A percentile compares a stretch with the other conserved stretches of the same genome.
These are phyloP conservation scores for Fraxinus latifolia DNA, from an alignment of 305 asterid species.

Conservation along the genomic window DNA sequence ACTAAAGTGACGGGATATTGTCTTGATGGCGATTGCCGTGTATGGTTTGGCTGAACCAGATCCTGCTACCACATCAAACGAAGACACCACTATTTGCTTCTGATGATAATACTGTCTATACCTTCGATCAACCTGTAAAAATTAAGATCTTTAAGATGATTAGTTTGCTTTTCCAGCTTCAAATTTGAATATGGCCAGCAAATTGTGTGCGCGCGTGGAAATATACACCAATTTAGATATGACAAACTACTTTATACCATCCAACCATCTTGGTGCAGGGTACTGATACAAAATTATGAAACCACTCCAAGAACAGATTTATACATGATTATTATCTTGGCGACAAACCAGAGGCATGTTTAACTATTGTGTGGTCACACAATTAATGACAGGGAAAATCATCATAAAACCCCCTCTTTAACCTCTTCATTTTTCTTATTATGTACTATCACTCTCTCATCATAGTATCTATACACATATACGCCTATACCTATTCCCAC, in stretches of 20 bases:
- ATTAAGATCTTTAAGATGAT: not conserved
- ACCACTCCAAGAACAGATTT: not conserved
- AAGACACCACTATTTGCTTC: conserved; percentile 75
- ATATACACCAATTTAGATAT: not conserved
- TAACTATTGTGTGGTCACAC: not conserved
- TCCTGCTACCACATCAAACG: conserved; percentile 76
- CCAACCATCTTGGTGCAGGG: not conserved
- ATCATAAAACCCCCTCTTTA: not conserved
- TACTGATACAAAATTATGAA: not conserved
- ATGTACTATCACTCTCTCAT: not conserved
- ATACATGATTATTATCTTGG: not conserved
- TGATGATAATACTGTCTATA: conserved; percentile 83
- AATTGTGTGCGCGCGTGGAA: not conserved
- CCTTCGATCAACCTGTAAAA: conserved; percentile 66
- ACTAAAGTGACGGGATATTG: conserved; percentile 83
- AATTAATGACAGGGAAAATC: not conserved
- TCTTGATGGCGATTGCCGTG: conserved; percentile 81
- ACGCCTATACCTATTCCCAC: conserved; percentile 22
- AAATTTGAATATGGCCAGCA: not conserved
- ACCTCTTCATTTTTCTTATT: conserved; percentile 13
- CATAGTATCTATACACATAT: not conserved
- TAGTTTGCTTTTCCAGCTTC: not conserved
- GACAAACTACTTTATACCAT: not conserved
- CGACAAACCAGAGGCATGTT: not conserved
- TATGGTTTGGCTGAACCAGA: conserved; percentile 75